Base-by-base conservation (phyloP, 225 moss, liverwort and hornwort species). In the Lunularia cruciata region DNA sequence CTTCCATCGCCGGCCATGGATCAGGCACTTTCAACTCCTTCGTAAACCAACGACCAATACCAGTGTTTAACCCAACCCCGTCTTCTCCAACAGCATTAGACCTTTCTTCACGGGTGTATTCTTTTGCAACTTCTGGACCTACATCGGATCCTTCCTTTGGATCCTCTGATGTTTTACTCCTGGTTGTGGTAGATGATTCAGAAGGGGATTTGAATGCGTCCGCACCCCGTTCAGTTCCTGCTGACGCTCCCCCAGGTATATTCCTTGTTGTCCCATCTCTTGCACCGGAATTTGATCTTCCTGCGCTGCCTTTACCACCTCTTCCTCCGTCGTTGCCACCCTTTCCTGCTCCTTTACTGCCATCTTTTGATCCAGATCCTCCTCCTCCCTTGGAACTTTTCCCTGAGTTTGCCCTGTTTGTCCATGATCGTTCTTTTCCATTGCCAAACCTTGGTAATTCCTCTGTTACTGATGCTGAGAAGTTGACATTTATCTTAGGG, bases 1-100 rank as follows among this genome's bases (percentile, higher is more conserved):
- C 85, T 65, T 85, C 63, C 26, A 79, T 72, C 30, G 73, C 65
- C 59, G 88, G 89, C 67, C 84, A 87, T 47, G 78, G 85, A 72
- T 78, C 82, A 47, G 75, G 82, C 75, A 78, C 75, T 47, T 69
- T 75, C 43, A 69, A 39, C 49, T 75, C 71, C 18, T 46, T 57
- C 0, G 78, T 43, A 65, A 75, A 78, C 78, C 75, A 73, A 30
- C 78, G 65, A 25, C 82, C 67, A 23, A 72, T 16, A 55, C 75
- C 75, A 54, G 64, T 68, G 19, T 60, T 52, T 43, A 73, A 39
- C 31, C 64, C 60, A 63, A 60, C 71, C 40, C 61, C 74, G 6
- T 61, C 60, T 48, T 51, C 69, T 68, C 60, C 72, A 19, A 27
- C 58, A 54, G 30, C 23, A 65, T 33, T 32, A 3, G 65, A 35